These are phyloP conservation scores for Cyberlindnera subsufficiens DNA, from an alignment of 805 yeast genomes.

Conservation along the genomic window DNA sequence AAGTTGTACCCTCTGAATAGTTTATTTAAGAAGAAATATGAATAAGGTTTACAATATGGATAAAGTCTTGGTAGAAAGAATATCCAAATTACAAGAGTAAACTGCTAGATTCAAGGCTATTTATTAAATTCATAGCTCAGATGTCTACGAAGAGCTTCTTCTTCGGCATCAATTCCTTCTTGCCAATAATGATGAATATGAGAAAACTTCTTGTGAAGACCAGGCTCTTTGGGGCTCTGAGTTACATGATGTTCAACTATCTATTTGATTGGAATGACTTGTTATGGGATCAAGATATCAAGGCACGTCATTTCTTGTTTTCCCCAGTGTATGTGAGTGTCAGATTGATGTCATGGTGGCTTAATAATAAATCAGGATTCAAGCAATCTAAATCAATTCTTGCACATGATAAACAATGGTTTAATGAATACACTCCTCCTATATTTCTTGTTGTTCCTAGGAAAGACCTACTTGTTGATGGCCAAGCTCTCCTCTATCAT, in stretches of 20 bases:
- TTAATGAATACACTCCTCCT: conserved; percentile 43
- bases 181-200: conserved; percentile 65
- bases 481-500: conserved; percentile 59
- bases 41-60: too few relatives aligned
- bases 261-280: conserved; percentile 83
- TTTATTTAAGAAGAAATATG: too few relatives aligned
- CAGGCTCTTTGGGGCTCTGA: conserved; percentile 52
- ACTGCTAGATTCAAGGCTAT: conserved; percentile 53
- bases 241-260: conserved; percentile 81
- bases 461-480: conserved; percentile 73
- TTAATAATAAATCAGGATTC: conserved; percentile 44
- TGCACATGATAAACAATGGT: conserved; percentile 52
- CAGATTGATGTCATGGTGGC: conserved; percentile 91
- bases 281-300: conserved; percentile 63
- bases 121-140: conserved; percentile 56
- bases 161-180: conserved; percentile 75
- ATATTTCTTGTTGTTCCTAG: conserved; percentile 67
- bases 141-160: conserved; percentile 42
- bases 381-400: conserved; percentile 36
- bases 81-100: too few relatives aligned
- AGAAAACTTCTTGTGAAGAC: conserved; percentile 44
- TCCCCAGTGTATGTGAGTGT: conserved; percentile 82
- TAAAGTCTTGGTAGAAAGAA: too few relatives aligned
- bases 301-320: conserved; percentile 74
- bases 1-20: too few relatives aligned